Evolutionary conservation across 176 grass and related monocot genomes (phyloP).

Genomic region (Lolium rigidum): DNA sequence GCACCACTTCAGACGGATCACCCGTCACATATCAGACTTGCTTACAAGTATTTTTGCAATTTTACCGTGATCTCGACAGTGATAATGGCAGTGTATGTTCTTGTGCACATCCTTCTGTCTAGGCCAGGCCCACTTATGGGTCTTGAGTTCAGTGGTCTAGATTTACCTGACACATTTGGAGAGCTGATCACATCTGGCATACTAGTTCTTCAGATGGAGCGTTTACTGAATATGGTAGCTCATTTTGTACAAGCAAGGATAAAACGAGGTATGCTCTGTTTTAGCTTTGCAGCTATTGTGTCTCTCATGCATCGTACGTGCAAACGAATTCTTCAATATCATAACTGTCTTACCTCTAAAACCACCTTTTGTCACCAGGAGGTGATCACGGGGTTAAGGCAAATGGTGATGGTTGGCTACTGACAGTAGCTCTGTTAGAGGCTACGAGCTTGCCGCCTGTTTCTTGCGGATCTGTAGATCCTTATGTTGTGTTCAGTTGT

Average conservation of each 20-base stretch:
- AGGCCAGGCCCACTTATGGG: conserved; percentile 48
- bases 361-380: conserved; percentile 42
- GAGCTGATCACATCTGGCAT: conserved; percentile 74
- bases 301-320: neutral
- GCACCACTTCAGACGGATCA: conserved; percentile 65
- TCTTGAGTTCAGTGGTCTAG: conserved; percentile 79
- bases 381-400: conserved; percentile 71
- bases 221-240: conserved; percentile 63
- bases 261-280: conserved; percentile 58
- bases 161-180: conserved; percentile 82
- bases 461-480: conserved; percentile 65
- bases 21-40: conserved; percentile 62
- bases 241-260: conserved; percentile 87
- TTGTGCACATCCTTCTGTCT: conserved; percentile 80
- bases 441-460: conserved; percentile 69
- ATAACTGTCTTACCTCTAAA: conserved; percentile 7
- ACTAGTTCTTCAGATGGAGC: conserved; percentile 72
- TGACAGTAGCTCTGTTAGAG: conserved; percentile 83
- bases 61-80: conserved; percentile 62
- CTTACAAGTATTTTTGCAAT: conserved; percentile 81
- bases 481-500: conserved; percentile 86
- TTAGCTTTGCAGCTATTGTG: neutral
- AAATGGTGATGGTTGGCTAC: conserved; percentile 81
- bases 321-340: neutral
- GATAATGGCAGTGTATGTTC: conserved; percentile 66